phyloP scores from a whole-genome alignment of 129 eudicot genomes.

The Helichrysum umbraculigerum region DNA sequence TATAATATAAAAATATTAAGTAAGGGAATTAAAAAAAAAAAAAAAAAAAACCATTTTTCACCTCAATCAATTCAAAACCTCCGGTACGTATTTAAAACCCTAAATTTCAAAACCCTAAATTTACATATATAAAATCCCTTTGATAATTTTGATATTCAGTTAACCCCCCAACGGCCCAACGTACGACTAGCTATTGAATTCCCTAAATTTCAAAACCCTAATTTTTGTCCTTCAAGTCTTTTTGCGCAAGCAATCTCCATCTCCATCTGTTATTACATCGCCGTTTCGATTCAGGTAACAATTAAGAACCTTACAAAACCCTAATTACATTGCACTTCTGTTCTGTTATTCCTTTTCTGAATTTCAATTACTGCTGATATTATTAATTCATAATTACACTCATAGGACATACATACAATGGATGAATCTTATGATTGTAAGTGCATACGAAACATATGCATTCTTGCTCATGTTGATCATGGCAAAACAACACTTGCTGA shows the following conservation, averaged over 20 bases:
- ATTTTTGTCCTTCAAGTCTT: slow-evolving; percentile 12
- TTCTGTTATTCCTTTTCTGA: slow-evolving; percentile 4
- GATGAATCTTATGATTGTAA: slow-evolving; percentile 44
- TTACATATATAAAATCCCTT: too few relatives aligned
- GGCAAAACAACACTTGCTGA: slow-evolving; percentile 98
- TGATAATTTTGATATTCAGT: too few relatives aligned
- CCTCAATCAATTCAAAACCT: too few relatives aligned
- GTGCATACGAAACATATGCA: slow-evolving; percentile 78
- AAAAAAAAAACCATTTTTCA: too few relatives aligned
- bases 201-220: slow-evolving; percentile 17
- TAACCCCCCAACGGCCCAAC: not conserved
- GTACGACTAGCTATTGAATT: not conserved
- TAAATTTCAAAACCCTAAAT: too few relatives aligned
- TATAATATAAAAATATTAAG: too few relatives aligned
- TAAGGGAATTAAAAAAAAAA: too few relatives aligned
- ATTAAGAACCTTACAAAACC: slow-evolving; percentile 14
- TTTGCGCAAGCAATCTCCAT: slow-evolving; percentile 5
- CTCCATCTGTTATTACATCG: not conserved
- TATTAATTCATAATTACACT: not conserved
- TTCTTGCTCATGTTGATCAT: slow-evolving; percentile 97
- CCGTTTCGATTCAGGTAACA: slow-evolving; percentile 3
- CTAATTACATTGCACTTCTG: slow-evolving; percentile 16
- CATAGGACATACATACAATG: slow-evolving; percentile 20
- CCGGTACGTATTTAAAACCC: too few relatives aligned
- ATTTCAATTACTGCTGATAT: slow-evolving; percentile 1